A percentile compares a stretch with the other conserved stretches of the same genome.
Conservation (phyloP, 225 moss, liverwort and hornwort genomes). For the Physcomitrellopsis africana region DNA sequence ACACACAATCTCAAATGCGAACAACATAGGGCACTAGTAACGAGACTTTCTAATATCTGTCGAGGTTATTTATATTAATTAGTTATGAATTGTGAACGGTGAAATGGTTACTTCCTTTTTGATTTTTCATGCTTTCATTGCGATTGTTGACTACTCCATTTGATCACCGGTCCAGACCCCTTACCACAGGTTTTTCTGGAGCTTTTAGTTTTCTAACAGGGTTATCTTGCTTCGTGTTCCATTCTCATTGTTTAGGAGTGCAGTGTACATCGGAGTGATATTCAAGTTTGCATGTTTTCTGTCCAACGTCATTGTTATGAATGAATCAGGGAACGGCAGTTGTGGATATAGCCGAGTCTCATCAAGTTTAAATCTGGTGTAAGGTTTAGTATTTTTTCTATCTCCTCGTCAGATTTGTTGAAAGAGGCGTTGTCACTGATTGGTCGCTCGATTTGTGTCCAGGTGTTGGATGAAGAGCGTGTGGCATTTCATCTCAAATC, state of each 20-base stretch:
- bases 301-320: not conserved
- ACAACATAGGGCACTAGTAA: not conserved
- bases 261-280: constrained; percentile 9
- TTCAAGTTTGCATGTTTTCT: not conserved
- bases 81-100: not conserved
- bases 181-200: not conserved
- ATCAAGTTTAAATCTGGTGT: constrained; percentile 1
- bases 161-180: not conserved
- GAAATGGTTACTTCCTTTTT: not conserved
- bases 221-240: constrained; percentile 5
- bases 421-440: constrained; percentile 26
- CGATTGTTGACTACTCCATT: not conserved
- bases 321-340: not conserved
- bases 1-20: not conserved
- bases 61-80: constrained; percentile 5
- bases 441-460: constrained; percentile 31
- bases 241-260: constrained; percentile 11
- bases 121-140: not conserved
- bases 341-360: not conserved
- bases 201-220: not conserved
- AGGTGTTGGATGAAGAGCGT: constrained; percentile 83
- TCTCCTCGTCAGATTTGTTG: constrained; percentile 1
- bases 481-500: constrained; percentile 73
- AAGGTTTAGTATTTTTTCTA: constrained; percentile 21
- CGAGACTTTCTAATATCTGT: not conserved